Percentiles rank a stretch among this genome's conserved stretches.
Conservation (phyloP, 345 rosid genomes). For the Moricandia moricandioides region DNA sequence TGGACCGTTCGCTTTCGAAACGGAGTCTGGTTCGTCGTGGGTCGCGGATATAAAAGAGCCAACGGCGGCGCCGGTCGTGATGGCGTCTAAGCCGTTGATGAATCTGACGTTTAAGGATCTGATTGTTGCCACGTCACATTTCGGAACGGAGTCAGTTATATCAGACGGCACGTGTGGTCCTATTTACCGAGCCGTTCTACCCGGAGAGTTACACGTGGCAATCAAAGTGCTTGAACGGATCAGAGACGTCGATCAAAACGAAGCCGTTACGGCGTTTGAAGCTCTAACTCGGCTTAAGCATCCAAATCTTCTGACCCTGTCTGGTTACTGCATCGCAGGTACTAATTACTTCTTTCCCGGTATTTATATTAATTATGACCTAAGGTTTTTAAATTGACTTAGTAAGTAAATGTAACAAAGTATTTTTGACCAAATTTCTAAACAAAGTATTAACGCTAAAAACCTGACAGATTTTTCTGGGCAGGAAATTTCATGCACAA, state of each 20-base stretch:
- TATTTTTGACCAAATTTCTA: neutral
- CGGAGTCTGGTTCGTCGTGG: conserved; percentile 91
- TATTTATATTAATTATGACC: neutral
- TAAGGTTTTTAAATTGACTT: neutral
- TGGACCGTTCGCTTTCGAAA: conserved; percentile 89
- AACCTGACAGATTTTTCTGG: neutral
- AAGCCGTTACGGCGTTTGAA: conserved; percentile 61
- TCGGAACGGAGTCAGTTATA: conserved; percentile 76
- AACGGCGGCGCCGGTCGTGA: conserved; percentile 70
- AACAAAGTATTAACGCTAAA: neutral
- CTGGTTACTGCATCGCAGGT: conserved; percentile 98
- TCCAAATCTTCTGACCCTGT: conserved; percentile 74
- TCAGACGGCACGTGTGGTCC: conserved; percentile 86
- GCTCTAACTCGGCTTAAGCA: conserved; percentile 70
- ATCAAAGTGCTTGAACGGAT: conserved; percentile 84
- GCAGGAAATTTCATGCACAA: neutral
- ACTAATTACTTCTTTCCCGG: neutral
- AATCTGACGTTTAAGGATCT: conserved; percentile 83
- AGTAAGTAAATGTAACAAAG: neutral
- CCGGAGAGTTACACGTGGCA: conserved; percentile 88
- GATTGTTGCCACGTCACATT: conserved; percentile 91
- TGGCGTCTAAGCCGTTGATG: conserved; percentile 88
- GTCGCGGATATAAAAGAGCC: conserved; percentile 91
- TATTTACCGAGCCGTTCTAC: conserved; percentile 73
- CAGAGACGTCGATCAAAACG: conserved; percentile 49